A percentile compares a stretch with the other conserved stretches of the same genome.
These are phyloP conservation scores for Wickerhamomyces ciferrii DNA, from an alignment of 805 yeast species.

Conservation along the genomic window DNA sequence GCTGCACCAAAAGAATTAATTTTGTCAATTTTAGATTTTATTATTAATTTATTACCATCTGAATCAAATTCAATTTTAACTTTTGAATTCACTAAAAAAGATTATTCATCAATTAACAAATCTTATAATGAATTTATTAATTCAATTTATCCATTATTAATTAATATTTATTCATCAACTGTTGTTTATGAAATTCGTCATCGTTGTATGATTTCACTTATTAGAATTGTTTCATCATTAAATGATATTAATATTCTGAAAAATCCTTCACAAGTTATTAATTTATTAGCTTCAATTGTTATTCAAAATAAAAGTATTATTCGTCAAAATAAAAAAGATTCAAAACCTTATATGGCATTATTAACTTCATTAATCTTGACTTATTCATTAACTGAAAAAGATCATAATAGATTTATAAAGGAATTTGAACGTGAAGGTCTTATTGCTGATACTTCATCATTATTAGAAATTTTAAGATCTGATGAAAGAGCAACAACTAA, in stretches of 20 bases:
- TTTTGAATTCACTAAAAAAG: conserved; percentile 14
- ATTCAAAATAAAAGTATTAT: conserved; percentile 42
- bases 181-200: conserved; percentile 63
- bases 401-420: conserved; percentile 37
- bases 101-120: conserved; percentile 18
- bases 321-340: conserved; percentile 13
- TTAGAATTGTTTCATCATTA: conserved; percentile 43
- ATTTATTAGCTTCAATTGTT: conserved; percentile 53
- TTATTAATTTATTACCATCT: conserved; percentile 55
- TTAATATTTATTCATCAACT: conserved; percentile 66
- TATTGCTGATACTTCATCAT: conserved; percentile 40
- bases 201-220: conserved; percentile 45
- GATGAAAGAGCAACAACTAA: not conserved
- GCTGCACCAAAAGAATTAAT: conserved; percentile 67
- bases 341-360: conserved; percentile 32
- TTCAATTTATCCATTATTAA: conserved; percentile 44
- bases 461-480: conserved; percentile 23
- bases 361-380: conserved; percentile 48
- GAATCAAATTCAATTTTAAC: conserved; percentile 23
- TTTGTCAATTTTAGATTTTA: conserved; percentile 45
- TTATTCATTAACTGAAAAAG: conserved; percentile 35
- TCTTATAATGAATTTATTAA: conserved; percentile 32
- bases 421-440: conserved; percentile 71
- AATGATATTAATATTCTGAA: conserved; percentile 26
- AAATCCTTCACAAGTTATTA: conserved; percentile 33